Evolutionary conservation across 306 rosid species (phyloP).

Genomic region (cucumber (Cucumis sativus)): Cucumber_9930_V3 NC_026659.2:31499001-31499500

Average conservation of each 20-base stretch:
- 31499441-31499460: background rate
- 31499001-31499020: background rate
- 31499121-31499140: background rate
- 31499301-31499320: background rate
- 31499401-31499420: background rate
- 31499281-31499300: background rate
- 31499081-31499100: background rate
- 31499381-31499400: background rate
- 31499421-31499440: background rate
- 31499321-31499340: background rate
- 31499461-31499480: background rate
- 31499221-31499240: background rate
- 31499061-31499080: background rate
- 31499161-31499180: background rate
- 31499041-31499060: background rate
- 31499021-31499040: constrained; percentile 8
- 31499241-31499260: background rate
- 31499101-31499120: background rate
- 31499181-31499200: background rate
- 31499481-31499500: background rate
- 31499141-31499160: background rate
- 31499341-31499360: background rate
- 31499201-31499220: background rate
- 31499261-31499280: background rate
- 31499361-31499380: background rate